Base-by-base conservation (phyloP, 2,329 filamentous ascomycete genomes). In the Arthrobotrys entomopaga region DNA sequence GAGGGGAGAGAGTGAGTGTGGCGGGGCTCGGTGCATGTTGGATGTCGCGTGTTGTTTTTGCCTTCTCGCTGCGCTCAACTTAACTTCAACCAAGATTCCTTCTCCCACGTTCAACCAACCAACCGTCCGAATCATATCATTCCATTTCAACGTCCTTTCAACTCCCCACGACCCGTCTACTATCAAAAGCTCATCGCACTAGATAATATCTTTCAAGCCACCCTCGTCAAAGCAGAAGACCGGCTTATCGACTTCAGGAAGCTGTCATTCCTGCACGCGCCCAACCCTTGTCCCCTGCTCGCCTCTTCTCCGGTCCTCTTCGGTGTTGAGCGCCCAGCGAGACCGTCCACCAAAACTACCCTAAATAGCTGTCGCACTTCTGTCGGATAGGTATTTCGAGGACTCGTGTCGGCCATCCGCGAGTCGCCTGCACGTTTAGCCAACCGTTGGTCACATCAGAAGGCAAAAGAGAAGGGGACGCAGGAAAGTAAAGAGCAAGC, bases 11-110 rank as follows among this genome's bases (percentile, higher is more conserved):
- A 60, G 38, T 15, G 19, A 34, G 6, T 49, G 29, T 40, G 43
- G 58, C 24, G 43, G 43, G 26, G 43, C 26, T 20, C 50, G 6
- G 29, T 29, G 26, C 7, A 24, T 57, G 69, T 73, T 73, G 69
- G 54, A 73, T 56, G 69, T 73, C 69, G 69, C 69, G 69, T 73
- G 69, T 73, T 73, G 69, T 72, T 72, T 65, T 50, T 58, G 20
- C 10, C 16, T 19, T 43, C 26, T 42, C n/a, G 42, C 19, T 15
- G 16, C 49, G 11, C 4, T 38, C 34, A 11, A 16, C 53, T 58
- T 49, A 64, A 26, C 53, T 58, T 49, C 49, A 49, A 34, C 46
- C 59, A 8, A 22, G 11, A 6, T 22, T 20, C 19, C 46, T 43
- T 54, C 60, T 22, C 46, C 11, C 22, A 58, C 8, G 22, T 66